phyloP scores from a whole-genome alignment of 768 basidiomycete species.

The Coprinopsis cinerea region DNA sequence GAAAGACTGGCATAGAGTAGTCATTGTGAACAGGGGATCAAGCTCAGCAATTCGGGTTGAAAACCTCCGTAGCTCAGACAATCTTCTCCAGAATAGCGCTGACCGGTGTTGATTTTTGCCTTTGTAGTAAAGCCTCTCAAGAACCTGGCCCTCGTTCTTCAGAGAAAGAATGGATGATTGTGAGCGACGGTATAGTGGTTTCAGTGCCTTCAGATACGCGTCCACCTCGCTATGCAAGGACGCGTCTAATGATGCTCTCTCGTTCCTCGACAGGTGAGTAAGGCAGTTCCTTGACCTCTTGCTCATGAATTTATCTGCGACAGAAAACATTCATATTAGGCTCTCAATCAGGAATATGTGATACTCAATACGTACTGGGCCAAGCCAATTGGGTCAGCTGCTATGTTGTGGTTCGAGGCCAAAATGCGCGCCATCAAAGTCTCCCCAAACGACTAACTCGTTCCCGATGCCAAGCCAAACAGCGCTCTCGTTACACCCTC shows the following conservation, averaged over 20 bases:
- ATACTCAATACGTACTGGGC: too few species aligned
- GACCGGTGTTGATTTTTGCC: conserved; percentile 72
- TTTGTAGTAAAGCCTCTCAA: conserved; percentile 71
- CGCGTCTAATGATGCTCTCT: conserved; percentile 23
- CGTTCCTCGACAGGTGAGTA: background rate
- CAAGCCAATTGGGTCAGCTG: too few species aligned
- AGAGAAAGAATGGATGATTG: conserved; percentile 36
- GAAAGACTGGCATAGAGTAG: conserved; percentile 44
- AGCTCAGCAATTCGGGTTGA: conserved; percentile 31
- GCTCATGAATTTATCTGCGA: background rate
- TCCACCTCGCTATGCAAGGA: conserved; percentile 40
- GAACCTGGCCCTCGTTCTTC: conserved; percentile 47
- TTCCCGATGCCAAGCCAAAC: background rate
- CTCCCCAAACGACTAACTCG: too few species aligned
- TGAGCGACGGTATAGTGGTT: conserved; percentile 46
- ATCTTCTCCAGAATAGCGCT: conserved; percentile 65
- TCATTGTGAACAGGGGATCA: conserved; percentile 26
- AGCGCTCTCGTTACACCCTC: background rate
- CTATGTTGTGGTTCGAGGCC: background rate
- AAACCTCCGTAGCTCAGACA: conserved; percentile 55
- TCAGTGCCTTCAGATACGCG: conserved; percentile 55
- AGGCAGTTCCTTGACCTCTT: background rate
- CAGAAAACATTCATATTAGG: too few species aligned
- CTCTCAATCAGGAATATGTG: too few species aligned
- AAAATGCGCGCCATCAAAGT: too few species aligned